Percentiles rank a stretch among this genome's conserved stretches.
These are phyloP conservation scores for Rhodotorula toruloides DNA, from an alignment of 768 basidiomycete species.

Conservation along the genomic window DNA sequence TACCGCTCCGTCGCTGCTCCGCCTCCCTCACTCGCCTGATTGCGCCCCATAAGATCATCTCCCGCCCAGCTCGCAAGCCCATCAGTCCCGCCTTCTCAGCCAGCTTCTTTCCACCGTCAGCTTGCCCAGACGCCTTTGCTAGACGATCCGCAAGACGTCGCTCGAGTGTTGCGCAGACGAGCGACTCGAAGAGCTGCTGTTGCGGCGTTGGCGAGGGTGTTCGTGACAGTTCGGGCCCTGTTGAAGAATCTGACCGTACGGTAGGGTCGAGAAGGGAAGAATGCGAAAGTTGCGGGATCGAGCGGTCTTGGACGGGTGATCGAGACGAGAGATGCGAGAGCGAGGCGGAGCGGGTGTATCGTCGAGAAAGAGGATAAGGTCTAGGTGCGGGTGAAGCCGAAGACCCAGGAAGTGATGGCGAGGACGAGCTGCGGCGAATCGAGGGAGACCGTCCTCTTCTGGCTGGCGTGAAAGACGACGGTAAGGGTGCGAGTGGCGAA, in stretches of 20 bases:
- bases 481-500: too few species aligned
- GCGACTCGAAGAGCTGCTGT: neutral
- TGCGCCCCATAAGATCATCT: slow-evolving; percentile 19
- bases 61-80: slow-evolving; percentile 9
- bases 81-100: slow-evolving; percentile 9
- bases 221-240: neutral
- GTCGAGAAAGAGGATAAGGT: slow-evolving; percentile 5
- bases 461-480: too few species aligned
- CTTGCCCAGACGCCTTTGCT: neutral
- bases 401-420: too few species aligned
- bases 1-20: too few species aligned
- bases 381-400: neutral
- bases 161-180: slow-evolving; percentile 1
- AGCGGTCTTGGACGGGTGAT: slow-evolving; percentile 5
- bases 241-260: neutral
- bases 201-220: neutral
- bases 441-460: too few species aligned
- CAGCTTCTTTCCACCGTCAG: too few species aligned
- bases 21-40: neutral
- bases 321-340: neutral
- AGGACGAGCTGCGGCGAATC: too few species aligned
- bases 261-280: neutral
- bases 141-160: neutral
- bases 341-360: slow-evolving; percentile 6
- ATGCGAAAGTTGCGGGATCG: neutral